Percentiles rank a stretch among this genome's conserved stretches.
Evolutionary conservation across 148 eudicot genomes (phyloP).

Genomic region (Chenopodium formosanum): DNA sequence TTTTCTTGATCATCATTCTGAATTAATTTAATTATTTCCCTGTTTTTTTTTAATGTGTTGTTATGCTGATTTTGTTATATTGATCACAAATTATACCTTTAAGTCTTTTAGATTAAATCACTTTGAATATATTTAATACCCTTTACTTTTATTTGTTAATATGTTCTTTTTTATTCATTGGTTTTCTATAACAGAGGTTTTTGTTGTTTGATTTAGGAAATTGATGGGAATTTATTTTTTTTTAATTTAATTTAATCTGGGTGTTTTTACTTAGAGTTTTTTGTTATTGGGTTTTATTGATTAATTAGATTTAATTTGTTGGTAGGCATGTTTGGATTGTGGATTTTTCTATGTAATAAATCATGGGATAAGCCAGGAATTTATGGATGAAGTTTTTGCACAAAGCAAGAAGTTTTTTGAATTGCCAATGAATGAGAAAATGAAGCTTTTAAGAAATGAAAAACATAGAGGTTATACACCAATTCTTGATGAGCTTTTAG

Average conservation of each 20-base stretch:
- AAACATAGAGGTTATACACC: constrained; percentile 91
- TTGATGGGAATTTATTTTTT: too few relatives aligned
- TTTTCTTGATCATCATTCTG: background rate
- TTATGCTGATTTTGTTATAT: background rate
- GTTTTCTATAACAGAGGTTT: background rate
- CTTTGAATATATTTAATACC: background rate
- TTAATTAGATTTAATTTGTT: background rate
- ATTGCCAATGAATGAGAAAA: constrained; percentile 72
- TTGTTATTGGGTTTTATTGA: background rate
- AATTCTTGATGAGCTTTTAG: constrained; percentile 72
- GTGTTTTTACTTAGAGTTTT: background rate
- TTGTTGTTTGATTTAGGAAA: background rate
- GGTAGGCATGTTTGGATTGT: constrained; percentile 87
- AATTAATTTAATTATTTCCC: background rate
- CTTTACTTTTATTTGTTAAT: background rate
- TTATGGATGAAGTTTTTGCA: constrained; percentile 81
- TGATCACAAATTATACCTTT: background rate
- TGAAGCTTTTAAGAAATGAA: constrained; percentile 80
- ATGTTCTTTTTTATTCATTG: background rate
- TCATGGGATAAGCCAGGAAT: constrained; percentile 82
- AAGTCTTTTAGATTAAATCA: too few relatives aligned
- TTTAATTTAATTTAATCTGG: background rate
- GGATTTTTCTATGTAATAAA: constrained; percentile 93
- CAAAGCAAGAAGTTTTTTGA: constrained; percentile 75
- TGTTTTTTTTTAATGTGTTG: background rate